Conservation (phyloP, 169 alveolate species). For the Plasmodium cynomolgi region DNA sequence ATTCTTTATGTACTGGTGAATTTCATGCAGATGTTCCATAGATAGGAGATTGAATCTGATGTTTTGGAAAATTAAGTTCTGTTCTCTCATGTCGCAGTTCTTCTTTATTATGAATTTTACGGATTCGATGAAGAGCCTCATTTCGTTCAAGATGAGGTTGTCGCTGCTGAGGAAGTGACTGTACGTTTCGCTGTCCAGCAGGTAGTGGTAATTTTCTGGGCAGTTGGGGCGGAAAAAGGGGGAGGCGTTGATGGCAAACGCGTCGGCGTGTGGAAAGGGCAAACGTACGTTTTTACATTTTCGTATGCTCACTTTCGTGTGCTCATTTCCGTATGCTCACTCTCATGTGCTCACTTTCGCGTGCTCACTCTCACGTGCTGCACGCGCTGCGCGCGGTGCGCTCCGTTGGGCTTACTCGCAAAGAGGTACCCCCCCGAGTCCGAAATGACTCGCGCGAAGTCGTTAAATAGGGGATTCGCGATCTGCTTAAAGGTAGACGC, state of each 20-base stretch:
- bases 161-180: constrained; percentile 37
- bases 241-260: not conserved
- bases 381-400: not conserved
- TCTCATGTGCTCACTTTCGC: not conserved
- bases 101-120: constrained; percentile 52
- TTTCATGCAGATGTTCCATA: constrained; percentile 25
- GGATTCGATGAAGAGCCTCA: constrained; percentile 50
- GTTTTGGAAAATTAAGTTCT: constrained; percentile 18
- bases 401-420: not conserved
- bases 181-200: constrained; percentile 32
- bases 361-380: not conserved
- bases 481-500: constrained; percentile 16
- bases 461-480: constrained; percentile 16
- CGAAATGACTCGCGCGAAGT: constrained; percentile 45
- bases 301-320: not conserved
- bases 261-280: no score
- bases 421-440: constrained; percentile 42
- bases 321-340: no score
- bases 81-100: constrained; percentile 41
- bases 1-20: constrained; percentile 30
- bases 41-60: constrained; percentile 35
- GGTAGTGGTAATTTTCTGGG: constrained; percentile 34
- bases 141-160: constrained; percentile 53
- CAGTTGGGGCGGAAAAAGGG: not conserved
- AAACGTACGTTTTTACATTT: not conserved